A percentile compares a stretch with the other conserved stretches of the same genome.
phyloP scores from a whole-genome alignment of 257 asterid genomes.

The Craterostigma plantagineum region DNA sequence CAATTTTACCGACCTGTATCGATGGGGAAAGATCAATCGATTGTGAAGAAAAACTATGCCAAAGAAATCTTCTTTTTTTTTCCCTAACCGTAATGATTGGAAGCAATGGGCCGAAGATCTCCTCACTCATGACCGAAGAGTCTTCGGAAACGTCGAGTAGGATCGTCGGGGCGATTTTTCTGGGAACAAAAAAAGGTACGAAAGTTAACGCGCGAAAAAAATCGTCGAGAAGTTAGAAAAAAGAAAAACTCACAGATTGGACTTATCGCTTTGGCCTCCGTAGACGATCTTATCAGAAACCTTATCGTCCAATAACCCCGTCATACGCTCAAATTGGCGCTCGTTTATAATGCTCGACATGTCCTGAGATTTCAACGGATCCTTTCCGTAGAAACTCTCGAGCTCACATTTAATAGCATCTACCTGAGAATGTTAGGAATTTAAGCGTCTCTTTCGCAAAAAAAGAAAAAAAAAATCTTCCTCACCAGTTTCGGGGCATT shows the following conservation, averaged over 20 bases:
- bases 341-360: slow-evolving; percentile 55
- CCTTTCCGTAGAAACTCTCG: slow-evolving; percentile 61
- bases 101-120: slow-evolving; percentile 84
- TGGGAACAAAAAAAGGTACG: not conserved
- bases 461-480: no score
- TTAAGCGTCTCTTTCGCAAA: no score
- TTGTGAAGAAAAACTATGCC: not conserved
- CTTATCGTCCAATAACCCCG: slow-evolving; percentile 51
- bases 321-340: slow-evolving; percentile 56
- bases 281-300: slow-evolving; percentile 51
- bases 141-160: slow-evolving; percentile 66
- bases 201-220: not conserved
- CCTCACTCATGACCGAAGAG: slow-evolving; percentile 65
- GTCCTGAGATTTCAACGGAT: slow-evolving; percentile 56
- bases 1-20: slow-evolving; percentile 54
- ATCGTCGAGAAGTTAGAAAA: slow-evolving; percentile 1
- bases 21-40: slow-evolving; percentile 6
- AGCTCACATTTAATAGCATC: slow-evolving; percentile 44
- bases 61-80: not conserved
- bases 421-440: slow-evolving; percentile 25
- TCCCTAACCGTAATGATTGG: slow-evolving; percentile 57
- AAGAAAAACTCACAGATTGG: slow-evolving; percentile 62
- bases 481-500: slow-evolving; percentile 54
- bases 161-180: slow-evolving; percentile 34
- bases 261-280: slow-evolving; percentile 71